Conservation (phyloP, 768 basidiomycete species). For the Tulasnella sp. region DNA sequence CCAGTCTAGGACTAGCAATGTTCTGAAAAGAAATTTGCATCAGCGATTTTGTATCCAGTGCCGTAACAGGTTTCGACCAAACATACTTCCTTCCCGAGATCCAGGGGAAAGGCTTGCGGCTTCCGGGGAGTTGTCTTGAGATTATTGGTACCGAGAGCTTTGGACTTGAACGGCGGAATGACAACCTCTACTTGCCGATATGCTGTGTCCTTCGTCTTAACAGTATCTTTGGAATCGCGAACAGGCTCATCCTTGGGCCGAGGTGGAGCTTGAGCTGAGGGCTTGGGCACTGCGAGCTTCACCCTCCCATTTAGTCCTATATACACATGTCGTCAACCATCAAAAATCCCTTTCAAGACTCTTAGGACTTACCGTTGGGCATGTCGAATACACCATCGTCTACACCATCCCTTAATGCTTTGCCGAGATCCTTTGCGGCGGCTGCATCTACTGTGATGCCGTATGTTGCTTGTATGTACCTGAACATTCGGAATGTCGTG, state of each 20-base stretch:
- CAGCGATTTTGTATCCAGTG: neutral
- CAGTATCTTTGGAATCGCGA: neutral
- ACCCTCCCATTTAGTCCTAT: slow-evolving; percentile 22
- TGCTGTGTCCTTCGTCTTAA: neutral
- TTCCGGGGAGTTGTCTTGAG: neutral
- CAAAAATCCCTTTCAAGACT: neutral
- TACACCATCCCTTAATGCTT: slow-evolving; percentile 7
- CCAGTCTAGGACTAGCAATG: neutral
- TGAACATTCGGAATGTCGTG: neutral
- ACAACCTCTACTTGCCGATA: neutral
- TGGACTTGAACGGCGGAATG: neutral
- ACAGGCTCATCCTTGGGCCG: neutral
- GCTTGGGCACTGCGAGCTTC: slow-evolving; percentile 4
- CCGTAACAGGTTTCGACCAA: neutral
- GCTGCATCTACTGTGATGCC: slow-evolving; percentile 6
- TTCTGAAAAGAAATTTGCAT: neutral
- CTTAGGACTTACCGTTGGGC: slow-evolving; percentile 9
- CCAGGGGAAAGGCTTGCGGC: neutral
- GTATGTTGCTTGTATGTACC: slow-evolving; percentile 13
- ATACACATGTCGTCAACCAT: neutral
- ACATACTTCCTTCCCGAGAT: slow-evolving; percentile 7
- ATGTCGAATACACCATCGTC: slow-evolving; percentile 20
- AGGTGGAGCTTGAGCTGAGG: neutral
- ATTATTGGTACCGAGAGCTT: neutral
- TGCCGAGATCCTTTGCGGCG: slow-evolving; percentile 11